Evolutionary conservation across 768 basidiomycete genomes (phyloP), one percentile per base, ranked within the genome.

Genomic region (Leccinum arenicola): DNA sequence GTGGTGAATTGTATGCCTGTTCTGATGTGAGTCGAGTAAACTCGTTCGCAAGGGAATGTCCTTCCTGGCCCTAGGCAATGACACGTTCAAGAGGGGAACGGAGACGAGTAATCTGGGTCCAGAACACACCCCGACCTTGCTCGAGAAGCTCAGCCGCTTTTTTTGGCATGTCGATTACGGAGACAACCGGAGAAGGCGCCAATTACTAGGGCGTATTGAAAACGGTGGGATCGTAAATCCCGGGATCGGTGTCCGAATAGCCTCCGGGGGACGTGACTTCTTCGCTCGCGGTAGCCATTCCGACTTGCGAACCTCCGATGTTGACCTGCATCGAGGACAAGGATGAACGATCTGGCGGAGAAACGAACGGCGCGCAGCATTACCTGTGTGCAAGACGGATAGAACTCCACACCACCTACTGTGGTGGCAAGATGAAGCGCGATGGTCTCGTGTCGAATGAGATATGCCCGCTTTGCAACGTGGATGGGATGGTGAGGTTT

Each of bases 391-490:
- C 91, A 93, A 27, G 83, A 82, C 0, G 88, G 85, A 70, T 93
- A 93, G 73, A 91, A 93, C 73, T 93, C 91, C 1, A 88, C 90
- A 19, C 87, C 88, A 6, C 85, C 84, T 17, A 67, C 10, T 2
- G 66, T 62, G n/a, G 68, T 77, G 6, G 80, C 89, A 50, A 85
- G 78, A 66, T 92, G 91, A 14, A 92, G 82, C 10, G 87, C 86
- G 69, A 92, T 86, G 71, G 92, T 87, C 69, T 93, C 90, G 70
- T 90, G 85, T 1, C 90, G 87, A 67, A 91, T 70, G 59, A 93
- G 76, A 70, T 92, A 92, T 87, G 82, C 5, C 91, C 91, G 3
- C 86, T 73, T 3, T 83, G 77, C 55, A 93, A 69, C 49, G 79
- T 80, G 19, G 71, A 60, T 1, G 85, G 85, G 50, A 87, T 65